Percentiles rank a stretch among this genome's conserved stretches.
These are phyloP conservation scores for Obba rivulosa DNA, from an alignment of 768 basidiomycete species.

Conservation along the genomic window DNA sequence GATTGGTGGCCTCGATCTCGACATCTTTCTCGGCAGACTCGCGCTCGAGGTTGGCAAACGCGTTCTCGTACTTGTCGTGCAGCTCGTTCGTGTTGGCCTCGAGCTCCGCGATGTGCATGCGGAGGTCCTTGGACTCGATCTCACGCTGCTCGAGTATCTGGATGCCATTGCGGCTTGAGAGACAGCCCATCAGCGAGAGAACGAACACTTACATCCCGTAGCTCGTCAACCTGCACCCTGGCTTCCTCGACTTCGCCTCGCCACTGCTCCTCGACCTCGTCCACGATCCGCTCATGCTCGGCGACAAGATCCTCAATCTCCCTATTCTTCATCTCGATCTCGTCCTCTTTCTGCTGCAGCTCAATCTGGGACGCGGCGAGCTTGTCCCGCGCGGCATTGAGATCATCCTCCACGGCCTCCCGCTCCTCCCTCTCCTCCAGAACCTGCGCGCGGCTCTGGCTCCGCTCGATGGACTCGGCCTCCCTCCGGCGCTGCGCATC, in stretches of 20 bases:
- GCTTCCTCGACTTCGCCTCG: slow-evolving; percentile 82
- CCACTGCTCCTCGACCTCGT: slow-evolving; percentile 80
- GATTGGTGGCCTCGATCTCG: slow-evolving; percentile 67
- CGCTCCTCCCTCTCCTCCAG: slow-evolving; percentile 69
- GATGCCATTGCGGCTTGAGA: slow-evolving; percentile 5
- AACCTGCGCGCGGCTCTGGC: slow-evolving; percentile 65
- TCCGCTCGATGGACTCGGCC: slow-evolving; percentile 62
- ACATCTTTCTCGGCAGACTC: slow-evolving; percentile 77
- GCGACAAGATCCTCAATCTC: slow-evolving; percentile 76
- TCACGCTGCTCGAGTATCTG: slow-evolving; percentile 78
- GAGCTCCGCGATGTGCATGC: slow-evolving; percentile 68
- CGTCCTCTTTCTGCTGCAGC: slow-evolving; percentile 82
- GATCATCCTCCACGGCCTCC: slow-evolving; percentile 73
- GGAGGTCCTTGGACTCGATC: slow-evolving; percentile 69
- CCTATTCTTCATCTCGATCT: slow-evolving; percentile 69
- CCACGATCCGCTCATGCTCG: slow-evolving; percentile 70
- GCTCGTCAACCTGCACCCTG: slow-evolving; percentile 71
- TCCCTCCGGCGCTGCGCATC: slow-evolving; percentile 56
- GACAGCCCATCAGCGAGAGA: neutral
- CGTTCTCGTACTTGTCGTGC: slow-evolving; percentile 68
- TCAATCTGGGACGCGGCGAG: slow-evolving; percentile 79
- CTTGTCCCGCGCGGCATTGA: slow-evolving; percentile 70
- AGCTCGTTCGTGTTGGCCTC: slow-evolving; percentile 68
- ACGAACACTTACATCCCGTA: slow-evolving; percentile 52
- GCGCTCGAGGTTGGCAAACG: slow-evolving; percentile 68